These are phyloP conservation scores for Phytophthora boehmeriae DNA, from an alignment of 352 stramenopile genomes.

Conservation along the genomic window DNA sequence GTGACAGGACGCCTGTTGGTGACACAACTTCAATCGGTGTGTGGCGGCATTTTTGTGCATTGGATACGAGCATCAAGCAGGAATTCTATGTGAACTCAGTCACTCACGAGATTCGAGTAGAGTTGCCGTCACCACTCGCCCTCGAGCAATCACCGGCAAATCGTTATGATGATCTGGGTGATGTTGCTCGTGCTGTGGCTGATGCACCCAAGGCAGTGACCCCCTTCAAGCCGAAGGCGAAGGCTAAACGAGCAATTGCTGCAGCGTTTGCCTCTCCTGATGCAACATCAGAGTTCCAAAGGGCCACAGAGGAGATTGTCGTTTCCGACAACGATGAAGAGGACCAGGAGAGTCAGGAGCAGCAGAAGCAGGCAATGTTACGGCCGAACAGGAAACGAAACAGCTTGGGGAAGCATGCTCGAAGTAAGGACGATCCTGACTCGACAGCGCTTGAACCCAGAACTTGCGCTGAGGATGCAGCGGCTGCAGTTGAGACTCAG, in stretches of 20 bases:
- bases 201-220: constrained; percentile 25
- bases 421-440: constrained; percentile 34
- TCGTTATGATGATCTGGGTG: constrained; percentile 48
- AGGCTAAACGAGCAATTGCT: constrained; percentile 43
- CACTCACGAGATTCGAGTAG: constrained; percentile 74
- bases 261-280: constrained; percentile 50
- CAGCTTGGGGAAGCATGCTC: constrained; percentile 37
- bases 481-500: not conserved
- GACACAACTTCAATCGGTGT: constrained; percentile 37
- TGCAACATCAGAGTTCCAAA: constrained; percentile 40
- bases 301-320: constrained; percentile 42
- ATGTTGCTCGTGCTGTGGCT: constrained; percentile 27
- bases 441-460: constrained; percentile 20
- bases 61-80: constrained; percentile 55
- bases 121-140: constrained; percentile 53
- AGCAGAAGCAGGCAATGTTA: constrained; percentile 12
- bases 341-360: not conserved
- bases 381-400: constrained; percentile 15
- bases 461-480: constrained; percentile 17
- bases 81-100: constrained; percentile 83
- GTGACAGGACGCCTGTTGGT: constrained; percentile 15
- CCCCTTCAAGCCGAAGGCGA: constrained; percentile 27
- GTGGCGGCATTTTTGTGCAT: constrained; percentile 75
- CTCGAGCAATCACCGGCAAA: constrained; percentile 64
- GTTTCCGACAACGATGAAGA: constrained; percentile 36